Base-by-base conservation (phyloP, 352 stramenopile genomes). In the Globisporangium recalcitrans region DNA sequence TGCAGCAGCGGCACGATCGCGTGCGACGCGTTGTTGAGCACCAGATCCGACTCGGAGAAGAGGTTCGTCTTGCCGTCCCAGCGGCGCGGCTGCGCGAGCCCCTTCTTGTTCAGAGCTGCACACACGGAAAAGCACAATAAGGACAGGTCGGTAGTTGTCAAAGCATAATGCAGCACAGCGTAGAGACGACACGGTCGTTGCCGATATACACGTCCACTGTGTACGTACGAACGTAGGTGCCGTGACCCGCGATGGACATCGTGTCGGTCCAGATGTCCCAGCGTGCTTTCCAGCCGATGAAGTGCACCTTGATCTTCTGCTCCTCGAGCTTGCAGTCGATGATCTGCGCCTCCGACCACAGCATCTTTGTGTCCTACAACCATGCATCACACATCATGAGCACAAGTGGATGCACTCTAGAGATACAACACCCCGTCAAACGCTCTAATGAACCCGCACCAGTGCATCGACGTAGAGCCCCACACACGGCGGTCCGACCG, bases 231-330 rank as follows among this genome's bases (percentile, higher is more conserved):
- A 75, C 68, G 26, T 77, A 83, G 55, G 63, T 68, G 27, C 80
- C 77, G 62, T 92, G 81, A 1, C 69, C 64, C 4, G 75, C 77
- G 58, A 92, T 79, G 13, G 74, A 88, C 58, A 90, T 78, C 48
- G 67, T 60, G 55, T 92, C 83, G 27, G 80, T 92, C 83, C 83
- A 92, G 55, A 90, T 74, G 55, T 92, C 79, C 63, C 80, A 82
- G 22, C 67, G 74, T 55, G 85, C 76, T 47, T 64, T 76, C 69
- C 75, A 93, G 26, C 83, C 81, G 29, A 88, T 72, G 52, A 93
- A 93, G 44, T 85, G 78, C 55, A 93, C 80, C 55, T 78, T 78
- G 60, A 93, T 77, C 57, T 84, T 84, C 54, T 87, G 69, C 52
- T 78, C 79, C 14, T 51, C 68, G 4, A 77, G 34, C 55, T 91